Conservation (phyloP, 176 grass and related monocot species). For the Phoenix roebelenii region DNA sequence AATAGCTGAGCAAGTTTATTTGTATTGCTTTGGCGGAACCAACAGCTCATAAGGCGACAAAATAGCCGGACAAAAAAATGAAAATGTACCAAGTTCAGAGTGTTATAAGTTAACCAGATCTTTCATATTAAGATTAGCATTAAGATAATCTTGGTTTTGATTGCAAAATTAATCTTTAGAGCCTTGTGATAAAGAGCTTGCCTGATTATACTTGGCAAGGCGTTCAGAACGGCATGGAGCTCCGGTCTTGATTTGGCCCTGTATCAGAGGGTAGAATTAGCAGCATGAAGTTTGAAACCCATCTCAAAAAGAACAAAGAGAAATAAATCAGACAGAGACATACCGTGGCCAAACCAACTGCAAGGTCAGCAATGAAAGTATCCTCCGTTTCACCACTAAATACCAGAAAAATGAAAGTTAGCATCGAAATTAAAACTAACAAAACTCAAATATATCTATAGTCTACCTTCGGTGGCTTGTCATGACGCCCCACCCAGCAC, state of each 20-base stretch:
- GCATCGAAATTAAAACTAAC: background rate
- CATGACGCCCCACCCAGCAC: constrained; percentile 84
- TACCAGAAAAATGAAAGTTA: constrained; percentile 13
- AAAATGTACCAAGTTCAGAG: too few species aligned
- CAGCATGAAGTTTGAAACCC: too few species aligned
- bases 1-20: too few species aligned
- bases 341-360: constrained; percentile 81
- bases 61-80: too few species aligned
- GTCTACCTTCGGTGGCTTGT: constrained; percentile 79
- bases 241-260: constrained; percentile 95
- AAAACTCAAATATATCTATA: background rate
- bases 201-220: constrained; percentile 95
- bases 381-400: constrained; percentile 85
- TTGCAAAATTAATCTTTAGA: background rate
- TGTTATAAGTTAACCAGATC: too few species aligned
- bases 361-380: constrained; percentile 91
- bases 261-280: constrained; percentile 8
- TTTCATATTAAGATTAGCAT: too few species aligned
- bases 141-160: too few species aligned
- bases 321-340: background rate
- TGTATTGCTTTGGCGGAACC: too few species aligned
- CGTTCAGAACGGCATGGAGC: constrained; percentile 93
- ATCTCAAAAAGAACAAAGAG: too few species aligned
- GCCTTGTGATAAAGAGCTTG: background rate
- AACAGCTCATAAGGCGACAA: too few species aligned